phyloP scores from a whole-genome alignment of 192 early-diverging fungal genomes.

The Irineochytrium annulatum region DNA sequence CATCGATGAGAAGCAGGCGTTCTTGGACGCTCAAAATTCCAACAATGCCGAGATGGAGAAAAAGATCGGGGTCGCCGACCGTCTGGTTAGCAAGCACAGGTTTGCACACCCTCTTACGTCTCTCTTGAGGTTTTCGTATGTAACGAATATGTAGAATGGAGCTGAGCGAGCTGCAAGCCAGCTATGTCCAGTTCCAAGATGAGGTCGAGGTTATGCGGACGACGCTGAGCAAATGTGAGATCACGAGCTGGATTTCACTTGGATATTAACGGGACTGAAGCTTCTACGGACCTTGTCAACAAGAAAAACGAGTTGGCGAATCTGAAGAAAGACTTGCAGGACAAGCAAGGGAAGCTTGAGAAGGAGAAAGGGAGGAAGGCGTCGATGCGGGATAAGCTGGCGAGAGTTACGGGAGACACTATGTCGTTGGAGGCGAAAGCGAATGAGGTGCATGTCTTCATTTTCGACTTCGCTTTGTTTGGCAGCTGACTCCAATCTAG shows the following conservation, averaged over 20 bases:
- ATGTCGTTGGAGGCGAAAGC: conserved; percentile 47
- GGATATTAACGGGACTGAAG: conserved; percentile 13
- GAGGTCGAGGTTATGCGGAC: conserved; percentile 52
- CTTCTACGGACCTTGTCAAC: conserved; percentile 48
- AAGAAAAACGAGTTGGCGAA: conserved; percentile 39
- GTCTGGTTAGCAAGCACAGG: conserved; percentile 46
- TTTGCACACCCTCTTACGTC: conserved; percentile 3
- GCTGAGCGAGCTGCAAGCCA: conserved; percentile 26
- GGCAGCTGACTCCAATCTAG: conserved; percentile 23
- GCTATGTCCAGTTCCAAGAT: conserved; percentile 47
- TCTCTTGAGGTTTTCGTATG: conserved; percentile 1
- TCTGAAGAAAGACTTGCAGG: conserved; percentile 44
- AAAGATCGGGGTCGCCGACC: conserved; percentile 42
- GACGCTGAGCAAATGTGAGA: conserved; percentile 47
- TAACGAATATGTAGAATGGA: conserved; percentile 33
- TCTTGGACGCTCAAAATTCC: conserved; percentile 42
- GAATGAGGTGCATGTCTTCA: conserved; percentile 30
- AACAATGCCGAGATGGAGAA: conserved; percentile 50
- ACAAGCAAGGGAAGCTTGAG: conserved; percentile 36
- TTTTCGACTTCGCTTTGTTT: neutral
- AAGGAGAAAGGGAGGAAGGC: conserved; percentile 25
- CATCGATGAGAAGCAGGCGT: conserved; percentile 49
- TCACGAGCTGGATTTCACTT: neutral
- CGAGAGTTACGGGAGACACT: conserved; percentile 34
- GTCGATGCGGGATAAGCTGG: conserved; percentile 37